These are phyloP conservation scores for Leccinellum albellum DNA, from an alignment of 768 basidiomycete genomes.

Conservation along the genomic window DNA sequence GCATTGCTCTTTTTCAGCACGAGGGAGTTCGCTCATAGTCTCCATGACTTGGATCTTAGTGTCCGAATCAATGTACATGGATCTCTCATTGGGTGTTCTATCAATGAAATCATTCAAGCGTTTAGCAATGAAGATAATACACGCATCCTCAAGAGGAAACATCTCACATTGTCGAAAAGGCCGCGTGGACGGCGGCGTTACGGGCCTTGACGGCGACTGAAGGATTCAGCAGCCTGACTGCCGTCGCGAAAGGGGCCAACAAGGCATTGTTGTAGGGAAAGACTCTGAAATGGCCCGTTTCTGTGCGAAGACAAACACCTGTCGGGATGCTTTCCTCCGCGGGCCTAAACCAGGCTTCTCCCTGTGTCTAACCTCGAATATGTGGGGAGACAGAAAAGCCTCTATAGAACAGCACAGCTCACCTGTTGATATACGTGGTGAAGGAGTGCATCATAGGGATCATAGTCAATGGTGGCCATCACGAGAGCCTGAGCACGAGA, in stretches of 20 bases:
- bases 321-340: constrained; percentile 73
- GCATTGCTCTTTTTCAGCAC: constrained; percentile 87
- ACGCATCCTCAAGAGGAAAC: background rate
- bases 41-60: constrained; percentile 87
- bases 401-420: constrained; percentile 9
- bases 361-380: constrained; percentile 58
- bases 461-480: constrained; percentile 59
- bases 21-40: constrained; percentile 59
- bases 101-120: background rate
- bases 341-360: constrained; percentile 83
- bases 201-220: constrained; percentile 79
- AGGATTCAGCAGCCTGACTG: constrained; percentile 71
- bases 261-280: constrained; percentile 80
- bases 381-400: background rate
- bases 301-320: constrained; percentile 72
- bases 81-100: constrained; percentile 51
- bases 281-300: constrained; percentile 64
- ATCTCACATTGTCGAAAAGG: constrained; percentile 62
- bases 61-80: constrained; percentile 68
- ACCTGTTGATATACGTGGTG: constrained; percentile 79
- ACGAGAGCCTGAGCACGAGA: background rate
- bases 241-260: constrained; percentile 75
- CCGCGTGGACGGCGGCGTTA: constrained; percentile 78
- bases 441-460: constrained; percentile 73
- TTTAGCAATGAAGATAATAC: background rate